phyloP scores from a whole-genome alignment of 148 eudicot genomes.

The Dysphania ambrosioides region DNA sequence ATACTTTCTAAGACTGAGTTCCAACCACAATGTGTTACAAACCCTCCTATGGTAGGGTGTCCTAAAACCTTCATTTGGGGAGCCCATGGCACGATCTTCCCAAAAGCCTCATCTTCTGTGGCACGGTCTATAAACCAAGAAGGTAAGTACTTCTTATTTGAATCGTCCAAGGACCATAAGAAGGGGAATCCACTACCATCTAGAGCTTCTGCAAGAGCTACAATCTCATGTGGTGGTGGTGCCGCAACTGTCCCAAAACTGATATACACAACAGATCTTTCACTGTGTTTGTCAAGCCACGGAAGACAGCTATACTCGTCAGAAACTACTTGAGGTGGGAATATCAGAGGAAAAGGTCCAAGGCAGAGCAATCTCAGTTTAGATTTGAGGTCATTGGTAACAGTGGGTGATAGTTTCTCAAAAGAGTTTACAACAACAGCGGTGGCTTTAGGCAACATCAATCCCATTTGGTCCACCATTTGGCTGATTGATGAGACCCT shows the following conservation, averaged over 20 bases:
- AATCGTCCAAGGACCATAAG: conserved; percentile 55
- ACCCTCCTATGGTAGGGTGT: conserved; percentile 48
- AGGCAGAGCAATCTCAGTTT: conserved; percentile 41
- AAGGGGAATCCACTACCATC: conserved; percentile 42
- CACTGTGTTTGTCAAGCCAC: conserved; percentile 47
- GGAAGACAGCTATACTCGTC: conserved; percentile 43
- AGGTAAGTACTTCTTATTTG: conserved; percentile 31
- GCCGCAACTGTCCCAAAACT: conserved; percentile 51
- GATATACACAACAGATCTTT: conserved; percentile 44
- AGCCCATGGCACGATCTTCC: conserved; percentile 66
- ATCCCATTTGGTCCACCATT: conserved; percentile 56
- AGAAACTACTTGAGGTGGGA: conserved; percentile 17
- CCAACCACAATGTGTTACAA: conserved; percentile 79
- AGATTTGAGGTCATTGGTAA: conserved; percentile 37
- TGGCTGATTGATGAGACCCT: conserved; percentile 41
- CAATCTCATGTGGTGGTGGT: conserved; percentile 42
- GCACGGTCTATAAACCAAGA: conserved; percentile 36
- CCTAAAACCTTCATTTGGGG: conserved; percentile 56
- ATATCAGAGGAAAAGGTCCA: conserved; percentile 52
- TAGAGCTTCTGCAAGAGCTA: conserved; percentile 52
- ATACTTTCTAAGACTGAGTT: conserved; percentile 68
- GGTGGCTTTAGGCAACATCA: conserved; percentile 34
- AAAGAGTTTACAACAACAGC: conserved; percentile 48
- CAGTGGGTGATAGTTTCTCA: conserved; percentile 41
- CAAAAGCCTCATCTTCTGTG: conserved; percentile 9